Base-by-base conservation (phyloP, 306 rosid species). In the Canavalia ensiformis region DNA sequence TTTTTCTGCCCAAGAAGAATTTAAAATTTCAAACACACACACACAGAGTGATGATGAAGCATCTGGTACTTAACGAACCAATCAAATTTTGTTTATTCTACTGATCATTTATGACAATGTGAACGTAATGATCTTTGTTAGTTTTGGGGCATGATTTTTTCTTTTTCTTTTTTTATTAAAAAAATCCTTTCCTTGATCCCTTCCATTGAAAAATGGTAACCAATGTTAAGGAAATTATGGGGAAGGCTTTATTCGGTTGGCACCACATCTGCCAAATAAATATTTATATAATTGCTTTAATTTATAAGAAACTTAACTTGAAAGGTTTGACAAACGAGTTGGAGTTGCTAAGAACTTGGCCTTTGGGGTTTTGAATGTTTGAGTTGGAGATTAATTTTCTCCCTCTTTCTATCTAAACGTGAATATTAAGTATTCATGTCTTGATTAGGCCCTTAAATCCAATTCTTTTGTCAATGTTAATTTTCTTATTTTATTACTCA, bases 191-290 rank as follows among this genome's bases (percentile, higher is more conserved):
- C 29, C 34, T 5, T 0, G 34, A 72, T n/a, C 69, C 5, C 30
- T 35, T 64, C 46, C 46, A 25, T 9, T 33, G 52, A 60, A 75
- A 75, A 7, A 29, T 75, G 34, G 80, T 59, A 63, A 71, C 57
- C 41, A 63, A 4, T 44, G 18, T 77, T 30, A 68, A 50, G 7
- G 55, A 29, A 35, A 55, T 29, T 56, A 8, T 44, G 70, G 73
- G 73, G 73, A 50, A 80, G 84, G 72, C 70, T 60, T 72, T 80
- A 81, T 81, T 31, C 30, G 39, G 58, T 33, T 8, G 74, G n/a
- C 68, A 44, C 79, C 42, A 8, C 13, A 47, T 52, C 12, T 30
- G 7, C 31, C 42, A 11, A 59, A 72, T 70, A 51, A 50, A n/a
- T 8, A 31, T 60, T 73, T 28, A 5, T 4, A 3, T 2, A 18